phyloP scores from a whole-genome alignment of 2,329 filamentous ascomycete species.

The Hypomyces rosellus region DNA sequence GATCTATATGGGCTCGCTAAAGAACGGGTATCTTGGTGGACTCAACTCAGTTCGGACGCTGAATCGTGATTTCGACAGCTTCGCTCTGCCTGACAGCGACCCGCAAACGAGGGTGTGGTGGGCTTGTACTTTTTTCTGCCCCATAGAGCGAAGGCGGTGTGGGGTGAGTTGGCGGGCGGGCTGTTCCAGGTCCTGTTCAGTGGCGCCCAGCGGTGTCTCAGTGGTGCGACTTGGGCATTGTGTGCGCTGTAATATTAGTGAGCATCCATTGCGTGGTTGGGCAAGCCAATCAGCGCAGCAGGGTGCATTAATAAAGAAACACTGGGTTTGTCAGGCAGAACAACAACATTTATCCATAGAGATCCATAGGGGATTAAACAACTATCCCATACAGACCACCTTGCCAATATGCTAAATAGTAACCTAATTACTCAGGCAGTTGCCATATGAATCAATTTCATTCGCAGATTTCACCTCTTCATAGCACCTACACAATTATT shows the following conservation, averaged over 20 bases:
- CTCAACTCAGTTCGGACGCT: conserved; percentile 15
- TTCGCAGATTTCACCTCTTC: neutral
- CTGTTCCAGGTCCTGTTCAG: neutral
- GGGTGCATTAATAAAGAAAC: too few species aligned
- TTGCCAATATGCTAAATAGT: too few species aligned
- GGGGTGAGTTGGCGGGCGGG: conserved; percentile 7
- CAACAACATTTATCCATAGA: too few species aligned
- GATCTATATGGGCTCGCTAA: conserved; percentile 9
- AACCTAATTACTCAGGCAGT: too few species aligned
- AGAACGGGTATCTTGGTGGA: conserved; percentile 8
- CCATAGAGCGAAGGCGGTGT: conserved; percentile 25
- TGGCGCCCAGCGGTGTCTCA: neutral
- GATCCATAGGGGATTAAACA: too few species aligned
- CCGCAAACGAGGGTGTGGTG: conserved; percentile 13
- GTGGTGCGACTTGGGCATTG: neutral
- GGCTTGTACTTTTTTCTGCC: conserved; percentile 16
- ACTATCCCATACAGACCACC: too few species aligned
- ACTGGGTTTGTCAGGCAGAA: too few species aligned
- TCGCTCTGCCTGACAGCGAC: conserved; percentile 12
- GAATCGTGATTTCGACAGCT: conserved; percentile 15
- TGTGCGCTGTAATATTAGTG: too few species aligned
- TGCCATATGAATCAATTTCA: neutral
- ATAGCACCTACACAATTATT: neutral
- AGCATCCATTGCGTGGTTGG: neutral
- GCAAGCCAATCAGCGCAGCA: neutral